A percentile compares a stretch with the other conserved stretches of the same genome.
Conservation (phyloP, 768 basidiomycete species). For the Pleurotus sapidus region DNA sequence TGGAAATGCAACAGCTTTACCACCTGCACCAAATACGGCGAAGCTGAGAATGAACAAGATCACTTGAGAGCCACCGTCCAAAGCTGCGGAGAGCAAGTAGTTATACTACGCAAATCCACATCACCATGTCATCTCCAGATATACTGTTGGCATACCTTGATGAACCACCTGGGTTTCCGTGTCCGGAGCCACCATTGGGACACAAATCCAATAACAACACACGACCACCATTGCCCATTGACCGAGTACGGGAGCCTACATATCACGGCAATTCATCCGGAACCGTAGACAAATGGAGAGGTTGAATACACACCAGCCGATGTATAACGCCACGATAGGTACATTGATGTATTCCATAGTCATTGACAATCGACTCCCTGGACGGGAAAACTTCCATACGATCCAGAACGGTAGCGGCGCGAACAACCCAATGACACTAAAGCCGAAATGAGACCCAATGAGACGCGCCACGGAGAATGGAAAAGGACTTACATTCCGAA, state of each 20-base stretch:
- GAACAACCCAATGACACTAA: slow-evolving; percentile 42
- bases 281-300: neutral
- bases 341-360: slow-evolving; percentile 41
- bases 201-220: slow-evolving; percentile 45
- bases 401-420: slow-evolving; percentile 49
- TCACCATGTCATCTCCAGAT: no score
- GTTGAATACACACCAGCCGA: slow-evolving; percentile 24
- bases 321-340: slow-evolving; percentile 40
- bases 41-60: slow-evolving; percentile 47
- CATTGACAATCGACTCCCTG: slow-evolving; percentile 27
- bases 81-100: slow-evolving; percentile 45
- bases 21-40: slow-evolving; percentile 34
- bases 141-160: slow-evolving; percentile 27
- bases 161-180: slow-evolving; percentile 42
- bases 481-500: slow-evolving; percentile 36
- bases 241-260: slow-evolving; percentile 45
- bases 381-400: slow-evolving; percentile 33
- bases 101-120: slow-evolving; percentile 22
- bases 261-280: neutral
- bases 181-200: slow-evolving; percentile 50
- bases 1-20: slow-evolving; percentile 39
- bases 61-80: slow-evolving; percentile 46
- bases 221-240: slow-evolving; percentile 55
- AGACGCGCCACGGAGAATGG: neutral
- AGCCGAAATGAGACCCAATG: neutral